Evolutionary conservation across 805 yeast species (phyloP).

Genomic region (Ogataea minuta): DNA sequence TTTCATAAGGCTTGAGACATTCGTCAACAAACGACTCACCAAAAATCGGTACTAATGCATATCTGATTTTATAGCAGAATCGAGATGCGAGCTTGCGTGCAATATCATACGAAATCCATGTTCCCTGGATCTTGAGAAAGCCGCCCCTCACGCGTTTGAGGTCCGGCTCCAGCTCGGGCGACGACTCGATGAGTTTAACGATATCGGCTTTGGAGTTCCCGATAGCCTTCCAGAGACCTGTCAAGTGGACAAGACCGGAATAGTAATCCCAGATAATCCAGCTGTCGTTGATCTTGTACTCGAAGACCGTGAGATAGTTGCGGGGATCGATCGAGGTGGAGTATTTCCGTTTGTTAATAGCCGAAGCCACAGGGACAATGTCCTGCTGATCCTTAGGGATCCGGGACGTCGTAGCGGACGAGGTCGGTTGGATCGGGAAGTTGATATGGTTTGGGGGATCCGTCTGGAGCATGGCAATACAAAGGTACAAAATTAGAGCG

Average conservation of each 20-base stretch:
- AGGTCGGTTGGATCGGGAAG: constrained; percentile 26
- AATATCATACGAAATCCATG: constrained; percentile 79
- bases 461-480: constrained; percentile 3
- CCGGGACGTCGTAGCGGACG: constrained; percentile 12
- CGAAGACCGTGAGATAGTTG: constrained; percentile 65
- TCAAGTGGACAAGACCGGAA: constrained; percentile 82
- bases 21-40: constrained; percentile 64
- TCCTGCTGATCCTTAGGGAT: constrained; percentile 24
- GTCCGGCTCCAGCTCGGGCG: constrained; percentile 61
- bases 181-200: constrained; percentile 62
- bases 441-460: constrained; percentile 16
- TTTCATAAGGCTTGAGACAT: constrained; percentile 58
- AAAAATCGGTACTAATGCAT: constrained; percentile 73
- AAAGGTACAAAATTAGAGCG: too few species aligned
- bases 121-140: constrained; percentile 87
- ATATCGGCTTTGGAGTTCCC: constrained; percentile 75
- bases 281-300: constrained; percentile 64
- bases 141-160: constrained; percentile 86
- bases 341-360: constrained; percentile 46
- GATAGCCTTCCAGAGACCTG: constrained; percentile 82
- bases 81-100: constrained; percentile 67
- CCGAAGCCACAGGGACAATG: constrained; percentile 19
- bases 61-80: constrained; percentile 77
- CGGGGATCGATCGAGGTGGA: constrained; percentile 75
- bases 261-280: constrained; percentile 84